These are phyloP conservation scores for Echites panduratus DNA, from an alignment of 257 asterid genomes.

Conservation along the genomic window DNA sequence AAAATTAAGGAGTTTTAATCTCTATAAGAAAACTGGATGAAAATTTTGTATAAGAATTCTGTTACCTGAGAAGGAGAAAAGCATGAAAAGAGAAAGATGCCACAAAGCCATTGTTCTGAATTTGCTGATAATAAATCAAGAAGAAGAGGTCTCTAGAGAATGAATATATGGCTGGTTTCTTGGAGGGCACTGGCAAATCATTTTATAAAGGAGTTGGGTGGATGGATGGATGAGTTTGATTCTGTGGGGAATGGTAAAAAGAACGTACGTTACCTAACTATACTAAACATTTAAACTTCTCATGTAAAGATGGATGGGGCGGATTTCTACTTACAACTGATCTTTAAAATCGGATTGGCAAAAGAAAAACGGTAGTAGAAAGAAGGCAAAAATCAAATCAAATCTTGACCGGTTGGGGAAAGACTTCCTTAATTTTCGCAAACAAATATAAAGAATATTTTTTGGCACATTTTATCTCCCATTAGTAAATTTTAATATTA, in stretches of 20 bases:
- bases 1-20: neutral
- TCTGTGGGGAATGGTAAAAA: neutral
- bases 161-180: neutral
- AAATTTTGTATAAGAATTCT: neutral
- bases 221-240: neutral
- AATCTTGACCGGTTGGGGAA: neutral
- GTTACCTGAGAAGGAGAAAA: constrained; percentile 29
- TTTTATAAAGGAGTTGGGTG: neutral
- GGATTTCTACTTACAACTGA: neutral
- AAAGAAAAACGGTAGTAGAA: no score
- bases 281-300: neutral
- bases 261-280: neutral
- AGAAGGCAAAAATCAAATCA: no score
- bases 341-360: neutral
- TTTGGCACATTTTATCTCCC: no score
- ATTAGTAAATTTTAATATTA: no score
- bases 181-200: neutral
- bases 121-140: neutral
- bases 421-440: neutral
- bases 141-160: neutral
- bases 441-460: neutral
- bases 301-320: neutral
- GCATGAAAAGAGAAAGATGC: constrained; percentile 21
- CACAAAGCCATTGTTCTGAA: constrained; percentile 20
- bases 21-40: neutral